Base-by-base conservation (phyloP, 768 basidiomycete species). In the Kondoa subrosea region DNA sequence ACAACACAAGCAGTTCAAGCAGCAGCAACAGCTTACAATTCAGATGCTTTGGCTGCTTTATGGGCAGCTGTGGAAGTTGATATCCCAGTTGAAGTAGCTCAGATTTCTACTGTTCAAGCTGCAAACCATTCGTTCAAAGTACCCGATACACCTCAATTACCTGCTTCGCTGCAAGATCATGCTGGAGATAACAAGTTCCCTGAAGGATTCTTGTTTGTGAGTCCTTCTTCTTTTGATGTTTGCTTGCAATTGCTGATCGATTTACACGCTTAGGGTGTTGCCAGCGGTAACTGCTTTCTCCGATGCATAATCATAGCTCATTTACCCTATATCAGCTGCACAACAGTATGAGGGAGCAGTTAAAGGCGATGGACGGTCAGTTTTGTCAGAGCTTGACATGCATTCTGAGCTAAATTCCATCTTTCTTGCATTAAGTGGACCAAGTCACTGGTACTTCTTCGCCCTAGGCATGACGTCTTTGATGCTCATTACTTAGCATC, bases 291-390 rank as follows among this genome's bases (percentile, higher is more conserved):
- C n/a, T n/a, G n/a, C n/a, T n/a, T n/a, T n/a, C n/a, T n/a, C n/a
- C n/a, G n/a, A n/a, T n/a, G n/a, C n/a, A n/a, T n/a, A n/a, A n/a
- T n/a, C n/a, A n/a, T n/a, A n/a, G n/a, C n/a, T n/a, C n/a, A n/a
- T n/a, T n/a, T n/a, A n/a, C n/a, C n/a, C n/a, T n/a, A n/a, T n/a
- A n/a, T n/a, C n/a, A n/a, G 67, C 67, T 4, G 67, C 31, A 26
- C 65, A 68, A 56, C 67, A 67, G 32, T 67, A 60, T 29, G 66
- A 68, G 56, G 67, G 67, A 3, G 67, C 67, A 8, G 66, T 68
- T 16, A 68, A 68, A 57, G 67, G 25, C 16, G 67, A 68, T 21
- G 67, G 67, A 1, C 64, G 67, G n/a, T 65, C 66, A 32, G 33
- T 34, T n/a, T 1, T 29, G 25, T 65, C 68, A 58, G 15, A 29